phyloP scores from a whole-genome alignment of 257 asterid species.

The Rehmannia glutinosa region DNA sequence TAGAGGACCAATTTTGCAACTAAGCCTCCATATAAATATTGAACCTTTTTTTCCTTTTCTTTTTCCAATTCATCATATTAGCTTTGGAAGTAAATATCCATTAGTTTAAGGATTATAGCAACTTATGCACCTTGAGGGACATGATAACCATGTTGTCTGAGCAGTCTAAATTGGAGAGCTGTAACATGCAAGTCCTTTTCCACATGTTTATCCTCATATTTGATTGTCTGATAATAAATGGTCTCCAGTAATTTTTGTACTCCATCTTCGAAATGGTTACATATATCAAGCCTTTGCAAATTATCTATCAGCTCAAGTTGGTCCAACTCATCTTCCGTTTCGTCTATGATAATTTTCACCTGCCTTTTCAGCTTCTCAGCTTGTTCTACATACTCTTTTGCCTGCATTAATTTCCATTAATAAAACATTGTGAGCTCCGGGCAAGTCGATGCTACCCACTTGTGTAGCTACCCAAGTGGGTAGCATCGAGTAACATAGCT shows the following conservation, averaged over 20 bases:
- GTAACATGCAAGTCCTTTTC: slow-evolving; percentile 20
- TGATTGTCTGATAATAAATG: neutral
- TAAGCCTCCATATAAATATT: too few species aligned
- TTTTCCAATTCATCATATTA: too few species aligned
- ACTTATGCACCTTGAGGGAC: slow-evolving; percentile 38
- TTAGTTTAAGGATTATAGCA: neutral
- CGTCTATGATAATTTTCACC: slow-evolving; percentile 21
- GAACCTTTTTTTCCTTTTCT: too few species aligned
- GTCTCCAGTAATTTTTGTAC: neutral
- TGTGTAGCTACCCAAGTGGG: too few species aligned
- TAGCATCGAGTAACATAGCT: neutral
- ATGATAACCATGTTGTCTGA: slow-evolving; percentile 35
- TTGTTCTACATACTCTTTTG: slow-evolving; percentile 20
- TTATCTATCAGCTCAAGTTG: slow-evolving; percentile 44
- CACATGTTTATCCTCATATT: neutral
- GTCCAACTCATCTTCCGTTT: slow-evolving; percentile 11
- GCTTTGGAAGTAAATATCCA: too few species aligned
- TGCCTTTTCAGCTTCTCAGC: slow-evolving; percentile 26
- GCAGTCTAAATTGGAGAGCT: slow-evolving; percentile 30
- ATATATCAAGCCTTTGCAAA: slow-evolving; percentile 45
- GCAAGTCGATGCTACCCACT: too few species aligned
- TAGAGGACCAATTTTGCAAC: too few species aligned
- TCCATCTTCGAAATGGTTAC: slow-evolving; percentile 32
- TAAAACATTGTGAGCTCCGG: neutral
- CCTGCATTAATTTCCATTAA: slow-evolving; percentile 22